Evolutionary conservation across 352 stramenopile genomes (phyloP), one percentile per base, ranked within the genome.

Genomic region (Pythium phragmitis): DNA sequence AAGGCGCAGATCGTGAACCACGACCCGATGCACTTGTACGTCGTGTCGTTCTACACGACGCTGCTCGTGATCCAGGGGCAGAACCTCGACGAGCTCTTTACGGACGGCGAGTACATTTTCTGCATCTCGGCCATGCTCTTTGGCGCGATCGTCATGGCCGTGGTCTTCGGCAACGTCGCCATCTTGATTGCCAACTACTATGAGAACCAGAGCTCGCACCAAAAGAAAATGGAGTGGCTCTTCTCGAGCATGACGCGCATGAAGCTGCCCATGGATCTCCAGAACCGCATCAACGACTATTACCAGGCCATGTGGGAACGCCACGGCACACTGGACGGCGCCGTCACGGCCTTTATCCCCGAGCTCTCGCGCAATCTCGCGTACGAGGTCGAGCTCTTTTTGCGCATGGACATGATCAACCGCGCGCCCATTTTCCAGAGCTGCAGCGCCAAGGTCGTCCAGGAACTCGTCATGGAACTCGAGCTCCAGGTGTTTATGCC

Each of bases 361-460:
- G 87, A 96, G 33, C 65, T 95, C 0, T 91, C 80, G 26, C 74
- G 84, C 7, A 96, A 94, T 54, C 72, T 96, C 14, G 80, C 83
- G 2, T 92, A 89, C 36, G 87, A 96, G 65, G 86, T 94, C 16
- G 85, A 93, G 41, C 68, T 94, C 6, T 96, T 91, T 50, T 61
- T 91, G 34, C 80, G 84, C 13, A 91, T 91, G 77, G 85, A 91
- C 43, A 96, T 96, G 87, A 93, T 96, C 78, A 92, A 89, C 43
- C 83, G 80, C 16, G 84, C 80, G 1, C 87, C 87, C 0, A 92
- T 96, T 55, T 94, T 94, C 60, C 81, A 91, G 50, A 88, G 70
- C 55, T 93, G 83, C 55, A 91, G 81, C 36, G 74, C 82, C 16
- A 91, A 96, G 68, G 83, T 96, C 11, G 83, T 96, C 0, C 83